Percentiles rank a stretch among this genome's conserved stretches.
phyloP scores from a whole-genome alignment of 305 asterid genomes.

The Caryopteris hybrid region DNA sequence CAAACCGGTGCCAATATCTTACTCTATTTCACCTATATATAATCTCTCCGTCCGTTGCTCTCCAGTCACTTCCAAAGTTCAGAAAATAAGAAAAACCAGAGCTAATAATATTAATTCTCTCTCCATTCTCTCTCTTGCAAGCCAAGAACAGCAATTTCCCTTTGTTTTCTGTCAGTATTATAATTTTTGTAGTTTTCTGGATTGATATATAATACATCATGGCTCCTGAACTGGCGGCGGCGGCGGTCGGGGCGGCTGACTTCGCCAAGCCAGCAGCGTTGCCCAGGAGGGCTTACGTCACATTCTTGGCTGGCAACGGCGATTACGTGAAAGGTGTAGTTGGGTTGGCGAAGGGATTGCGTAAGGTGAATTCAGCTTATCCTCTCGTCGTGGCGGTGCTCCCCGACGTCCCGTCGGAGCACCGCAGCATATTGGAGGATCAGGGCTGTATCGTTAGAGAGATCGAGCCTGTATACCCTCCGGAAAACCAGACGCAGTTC shows the following conservation, averaged over 20 bases:
- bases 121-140: neutral
- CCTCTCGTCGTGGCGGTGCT: conserved; percentile 47
- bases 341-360: conserved; percentile 40
- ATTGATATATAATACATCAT: neutral
- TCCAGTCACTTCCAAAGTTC: neutral
- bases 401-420: conserved; percentile 41
- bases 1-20: neutral
- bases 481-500: conserved; percentile 37
- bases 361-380: conserved; percentile 32
- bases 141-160: neutral
- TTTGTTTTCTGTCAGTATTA: no score
- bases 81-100: neutral
- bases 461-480: conserved; percentile 36
- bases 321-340: conserved; percentile 43
- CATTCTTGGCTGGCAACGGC: conserved; percentile 36
- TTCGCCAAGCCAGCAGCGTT: neutral
- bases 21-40: neutral
- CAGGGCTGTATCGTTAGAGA: conserved; percentile 43
- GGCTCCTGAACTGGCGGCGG: conserved; percentile 25
- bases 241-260: neutral
- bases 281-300: conserved; percentile 27
- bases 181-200: neutral
- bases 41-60: no score
- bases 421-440: conserved; percentile 31
- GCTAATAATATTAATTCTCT: neutral